A percentile compares a stretch with the other conserved stretches of the same genome.
phyloP scores from a whole-genome alignment of 1,284 basidiomycete species.

The Fereydounia khargensis region DNA sequence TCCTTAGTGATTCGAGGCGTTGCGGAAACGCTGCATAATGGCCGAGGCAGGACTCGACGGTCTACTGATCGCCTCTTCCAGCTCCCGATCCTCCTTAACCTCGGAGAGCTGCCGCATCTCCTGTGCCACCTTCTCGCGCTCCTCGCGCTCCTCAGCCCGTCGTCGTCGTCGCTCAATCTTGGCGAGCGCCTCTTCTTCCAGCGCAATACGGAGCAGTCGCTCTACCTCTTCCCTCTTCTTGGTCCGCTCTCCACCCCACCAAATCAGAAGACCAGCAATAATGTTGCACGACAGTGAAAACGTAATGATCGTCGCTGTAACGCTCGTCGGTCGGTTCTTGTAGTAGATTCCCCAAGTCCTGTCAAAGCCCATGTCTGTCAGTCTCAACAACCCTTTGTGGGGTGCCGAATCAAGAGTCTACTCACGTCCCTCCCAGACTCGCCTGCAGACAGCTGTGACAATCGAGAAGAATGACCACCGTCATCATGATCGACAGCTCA shows the following conservation, averaged over 20 bases:
- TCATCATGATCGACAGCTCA: slow-evolving; percentile 59
- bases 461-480: slow-evolving; percentile 44
- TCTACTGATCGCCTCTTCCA: no score
- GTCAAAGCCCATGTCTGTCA: no score
- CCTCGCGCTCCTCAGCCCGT: not conserved
- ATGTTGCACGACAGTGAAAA: slow-evolving; percentile 77
- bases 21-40: no score
- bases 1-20: no score
- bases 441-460: slow-evolving; percentile 61
- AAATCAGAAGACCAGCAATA: slow-evolving; percentile 73
- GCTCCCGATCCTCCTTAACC: no score
- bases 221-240: slow-evolving; percentile 74
- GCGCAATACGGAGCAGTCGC: slow-evolving; percentile 68
- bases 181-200: slow-evolving; percentile 60
- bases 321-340: slow-evolving; percentile 60
- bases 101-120: no score
- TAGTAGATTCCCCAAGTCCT: slow-evolving; percentile 74
- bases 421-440: slow-evolving; percentile 62
- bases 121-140: no score
- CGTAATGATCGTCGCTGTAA: slow-evolving; percentile 71
- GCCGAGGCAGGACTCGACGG: no score
- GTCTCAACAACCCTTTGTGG: no score
- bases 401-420: no score
- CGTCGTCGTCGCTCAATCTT: slow-evolving; percentile 8
- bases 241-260: slow-evolving; percentile 72